Evolutionary conservation across 2,329 filamentous ascomycete species (phyloP).

Genomic region (Arthrobotrys pseudoclavata): DNA sequence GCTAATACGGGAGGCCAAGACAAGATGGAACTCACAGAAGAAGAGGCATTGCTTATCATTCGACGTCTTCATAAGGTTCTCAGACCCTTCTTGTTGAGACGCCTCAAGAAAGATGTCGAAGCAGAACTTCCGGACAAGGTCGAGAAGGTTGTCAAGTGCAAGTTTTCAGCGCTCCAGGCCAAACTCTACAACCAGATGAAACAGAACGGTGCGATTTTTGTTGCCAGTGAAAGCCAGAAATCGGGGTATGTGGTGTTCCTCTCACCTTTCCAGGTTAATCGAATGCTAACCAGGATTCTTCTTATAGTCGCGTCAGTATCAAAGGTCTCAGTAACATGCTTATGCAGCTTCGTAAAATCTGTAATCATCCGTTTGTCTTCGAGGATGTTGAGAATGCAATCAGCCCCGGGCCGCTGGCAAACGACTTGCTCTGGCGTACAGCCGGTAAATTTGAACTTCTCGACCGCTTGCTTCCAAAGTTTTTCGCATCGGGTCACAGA

Average conservation of each 20-base stretch:
- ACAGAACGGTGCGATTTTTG: slow-evolving; percentile 91
- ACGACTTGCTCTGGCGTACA: slow-evolving; percentile 94
- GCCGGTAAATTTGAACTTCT: slow-evolving; percentile 97
- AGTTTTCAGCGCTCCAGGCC: slow-evolving; percentile 92
- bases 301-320: slow-evolving; percentile 60
- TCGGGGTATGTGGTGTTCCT: slow-evolving; percentile 46
- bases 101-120: slow-evolving; percentile 99
- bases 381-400: slow-evolving; percentile 98
- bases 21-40: slow-evolving; percentile 99
- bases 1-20: slow-evolving; percentile 98
- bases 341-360: slow-evolving; percentile 98
- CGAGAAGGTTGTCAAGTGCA: slow-evolving; percentile 99
- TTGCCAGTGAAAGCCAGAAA: slow-evolving; percentile 86
- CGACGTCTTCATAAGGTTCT: slow-evolving; percentile 97
- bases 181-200: slow-evolving; percentile 98
- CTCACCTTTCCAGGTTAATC: neutral
- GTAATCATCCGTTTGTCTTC: slow-evolving; percentile 99
- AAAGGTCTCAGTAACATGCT: slow-evolving; percentile 97
- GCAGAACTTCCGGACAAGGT: slow-evolving; percentile 99
- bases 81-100: slow-evolving; percentile 94
- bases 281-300: slow-evolving; percentile 6
- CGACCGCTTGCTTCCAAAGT: slow-evolving; percentile 92
- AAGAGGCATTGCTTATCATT: slow-evolving; percentile 99
- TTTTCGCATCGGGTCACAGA: slow-evolving; percentile 88
- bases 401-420: slow-evolving; percentile 88